phyloP scores from a whole-genome alignment of 306 rosid species.

The Rosa rugosa region DNA sequence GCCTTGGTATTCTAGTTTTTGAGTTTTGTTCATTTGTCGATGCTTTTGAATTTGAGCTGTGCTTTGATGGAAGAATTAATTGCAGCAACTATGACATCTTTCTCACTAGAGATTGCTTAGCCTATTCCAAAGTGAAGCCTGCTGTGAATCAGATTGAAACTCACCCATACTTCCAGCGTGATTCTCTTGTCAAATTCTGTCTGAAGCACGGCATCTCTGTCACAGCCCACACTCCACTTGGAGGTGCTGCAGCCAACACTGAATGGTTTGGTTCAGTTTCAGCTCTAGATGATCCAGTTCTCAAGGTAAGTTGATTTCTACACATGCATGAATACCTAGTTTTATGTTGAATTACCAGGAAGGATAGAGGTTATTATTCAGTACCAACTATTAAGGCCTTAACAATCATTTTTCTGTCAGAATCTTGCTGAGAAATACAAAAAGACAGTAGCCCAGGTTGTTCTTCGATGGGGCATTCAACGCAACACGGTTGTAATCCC shows the following conservation, averaged over 20 bases:
- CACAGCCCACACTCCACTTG: slow-evolving; percentile 94
- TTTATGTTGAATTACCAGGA: background rate
- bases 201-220: slow-evolving; percentile 78
- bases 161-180: slow-evolving; percentile 94
- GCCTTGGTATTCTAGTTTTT: background rate
- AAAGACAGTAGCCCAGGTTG: slow-evolving; percentile 66
- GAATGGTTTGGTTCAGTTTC: slow-evolving; percentile 86
- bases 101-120: slow-evolving; percentile 88
- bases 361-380: background rate
- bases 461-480: slow-evolving; percentile 81
- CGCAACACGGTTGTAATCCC: slow-evolving; percentile 76
- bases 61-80: slow-evolving; percentile 40
- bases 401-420: slow-evolving; percentile 35
- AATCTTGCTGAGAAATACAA: slow-evolving; percentile 70
- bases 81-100: slow-evolving; percentile 93
- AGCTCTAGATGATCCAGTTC: slow-evolving; percentile 70
- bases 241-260: slow-evolving; percentile 78
- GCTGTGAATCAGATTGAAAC: slow-evolving; percentile 95
- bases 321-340: background rate
- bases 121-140: slow-evolving; percentile 88
- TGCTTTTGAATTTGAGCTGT: slow-evolving; percentile 16
- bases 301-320: slow-evolving; percentile 50
- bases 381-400: background rate
- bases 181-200: slow-evolving; percentile 79
- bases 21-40: background rate